Percentiles rank a stretch among this genome's conserved stretches.
phyloP scores from a whole-genome alignment of 2,329 filamentous ascomycete species.

The Didymella segeticola region DNA sequence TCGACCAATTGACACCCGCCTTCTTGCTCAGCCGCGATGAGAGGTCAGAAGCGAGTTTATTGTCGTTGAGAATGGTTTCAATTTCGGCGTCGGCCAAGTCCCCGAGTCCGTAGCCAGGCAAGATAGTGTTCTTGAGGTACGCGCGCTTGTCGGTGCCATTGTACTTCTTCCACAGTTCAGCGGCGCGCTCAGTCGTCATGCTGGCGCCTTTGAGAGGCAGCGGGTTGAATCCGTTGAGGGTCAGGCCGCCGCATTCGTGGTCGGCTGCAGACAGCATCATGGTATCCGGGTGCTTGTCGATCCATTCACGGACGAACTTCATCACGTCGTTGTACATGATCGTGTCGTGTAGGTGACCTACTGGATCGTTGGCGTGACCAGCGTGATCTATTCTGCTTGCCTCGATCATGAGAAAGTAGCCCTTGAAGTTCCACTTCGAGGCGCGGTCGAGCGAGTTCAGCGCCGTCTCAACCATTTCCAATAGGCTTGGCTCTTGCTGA shows the following conservation, averaged over 20 bases:
- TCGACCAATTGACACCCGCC: constrained; percentile 47
- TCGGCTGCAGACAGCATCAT: constrained; percentile 52
- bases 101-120: constrained; percentile 42
- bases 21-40: constrained; percentile 39
- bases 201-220: constrained; percentile 37
- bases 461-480: constrained; percentile 51
- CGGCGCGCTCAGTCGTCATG: constrained; percentile 43
- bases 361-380: constrained; percentile 35
- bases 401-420: constrained; percentile 51
- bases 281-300: constrained; percentile 50
- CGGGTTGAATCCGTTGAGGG: constrained; percentile 49
- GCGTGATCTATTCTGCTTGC: constrained; percentile 33
- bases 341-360: constrained; percentile 46
- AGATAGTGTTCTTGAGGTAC: constrained; percentile 31
- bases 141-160: constrained; percentile 40
- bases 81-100: constrained; percentile 29
- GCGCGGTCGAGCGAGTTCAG: constrained; percentile 48
- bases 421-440: constrained; percentile 41
- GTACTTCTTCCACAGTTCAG: constrained; percentile 35
- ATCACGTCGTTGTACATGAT: constrained; percentile 52
- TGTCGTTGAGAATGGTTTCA: constrained; percentile 36
- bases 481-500: constrained; percentile 49
- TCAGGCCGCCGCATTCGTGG: constrained; percentile 52
- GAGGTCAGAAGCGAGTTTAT: constrained; percentile 37
- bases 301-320: constrained; percentile 49